Evolutionary conservation across 345 rosid genomes (phyloP).

Genomic region (Gynandropsis gynandra): DNA sequence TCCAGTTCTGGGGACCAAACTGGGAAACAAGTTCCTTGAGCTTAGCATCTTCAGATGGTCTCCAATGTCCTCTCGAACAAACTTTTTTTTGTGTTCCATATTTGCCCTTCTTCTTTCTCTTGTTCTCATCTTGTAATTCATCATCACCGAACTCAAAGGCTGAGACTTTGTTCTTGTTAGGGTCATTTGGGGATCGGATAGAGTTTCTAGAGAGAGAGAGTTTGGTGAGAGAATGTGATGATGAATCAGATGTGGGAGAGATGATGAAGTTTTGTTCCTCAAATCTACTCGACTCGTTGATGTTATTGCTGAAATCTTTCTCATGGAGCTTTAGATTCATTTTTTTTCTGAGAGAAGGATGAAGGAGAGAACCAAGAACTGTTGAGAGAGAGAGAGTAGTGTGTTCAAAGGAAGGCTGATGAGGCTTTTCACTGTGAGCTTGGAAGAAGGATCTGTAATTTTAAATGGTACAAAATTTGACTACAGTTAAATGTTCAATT

Average conservation of each 20-base stretch:
- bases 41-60: conserved; percentile 84
- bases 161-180: conserved; percentile 20
- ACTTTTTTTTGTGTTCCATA: conserved; percentile 18
- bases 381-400: neutral
- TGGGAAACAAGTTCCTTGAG: conserved; percentile 81
- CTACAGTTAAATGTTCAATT: conserved; percentile 7
- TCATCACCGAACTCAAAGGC: conserved; percentile 15
- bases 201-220: conserved; percentile 9
- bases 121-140: conserved; percentile 7
- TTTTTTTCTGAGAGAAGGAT: conserved; percentile 9
- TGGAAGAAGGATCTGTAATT: conserved; percentile 21
- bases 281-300: conserved; percentile 7
- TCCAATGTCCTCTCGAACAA: conserved; percentile 81
- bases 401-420: conserved; percentile 11
- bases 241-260: conserved; percentile 11
- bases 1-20: conserved; percentile 97
- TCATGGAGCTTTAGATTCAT: conserved; percentile 21
- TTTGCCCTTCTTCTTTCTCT: conserved; percentile 13
- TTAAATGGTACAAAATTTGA: conserved; percentile 13
- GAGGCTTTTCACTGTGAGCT: conserved; percentile 30
- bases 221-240: conserved; percentile 9
- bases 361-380: conserved; percentile 12
- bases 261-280: conserved; percentile 20
- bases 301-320: conserved; percentile 17
- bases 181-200: neutral